These are phyloP conservation scores for Phlyctochytrium bullatum DNA, from an alignment of 192 early-diverging fungal species.

Conservation along the genomic window DNA sequence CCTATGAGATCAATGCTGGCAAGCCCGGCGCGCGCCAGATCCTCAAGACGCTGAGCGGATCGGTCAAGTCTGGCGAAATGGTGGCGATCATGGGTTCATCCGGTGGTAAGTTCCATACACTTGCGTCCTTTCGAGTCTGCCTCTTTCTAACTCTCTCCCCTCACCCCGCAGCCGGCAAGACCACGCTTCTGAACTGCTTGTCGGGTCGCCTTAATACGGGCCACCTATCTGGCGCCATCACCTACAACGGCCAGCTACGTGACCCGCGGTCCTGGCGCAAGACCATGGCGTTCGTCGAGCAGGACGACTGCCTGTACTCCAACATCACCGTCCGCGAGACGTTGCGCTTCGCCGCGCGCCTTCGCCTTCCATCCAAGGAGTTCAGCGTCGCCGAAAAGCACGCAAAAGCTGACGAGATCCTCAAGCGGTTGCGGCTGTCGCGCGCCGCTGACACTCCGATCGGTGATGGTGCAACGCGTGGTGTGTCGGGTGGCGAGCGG, in stretches of 20 bases:
- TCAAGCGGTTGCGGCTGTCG: conserved; percentile 30
- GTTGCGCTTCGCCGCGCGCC: conserved; percentile 58
- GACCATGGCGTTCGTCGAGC: conserved; percentile 35
- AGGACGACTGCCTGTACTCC: conserved; percentile 44
- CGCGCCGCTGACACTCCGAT: conserved; percentile 31
- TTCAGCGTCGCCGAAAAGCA: conserved; percentile 4
- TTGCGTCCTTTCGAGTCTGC: not conserved
- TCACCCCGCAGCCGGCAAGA: conserved; percentile 25
- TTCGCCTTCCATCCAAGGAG: conserved; percentile 46
- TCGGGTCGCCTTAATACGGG: not conserved
- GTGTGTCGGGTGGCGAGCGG: conserved; percentile 76
- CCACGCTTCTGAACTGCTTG: not conserved
- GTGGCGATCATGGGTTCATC: conserved; percentile 45
- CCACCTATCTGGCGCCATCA: not conserved
- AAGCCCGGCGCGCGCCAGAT: not conserved
- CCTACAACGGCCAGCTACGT: not conserved
- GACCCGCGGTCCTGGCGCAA: not conserved
- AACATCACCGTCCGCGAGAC: conserved; percentile 55
- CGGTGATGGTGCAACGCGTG: conserved; percentile 28
- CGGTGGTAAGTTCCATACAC: conserved; percentile 18
- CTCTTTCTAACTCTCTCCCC: not conserved
- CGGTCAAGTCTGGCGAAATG: conserved; percentile 32
- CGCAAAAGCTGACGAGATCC: conserved; percentile 28
- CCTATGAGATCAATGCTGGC: not conserved
- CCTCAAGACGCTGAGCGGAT: conserved; percentile 5